These are phyloP conservation scores for Aspergillus sojae DNA, from an alignment of 2,329 filamentous ascomycete species.

Conservation along the genomic window DNA sequence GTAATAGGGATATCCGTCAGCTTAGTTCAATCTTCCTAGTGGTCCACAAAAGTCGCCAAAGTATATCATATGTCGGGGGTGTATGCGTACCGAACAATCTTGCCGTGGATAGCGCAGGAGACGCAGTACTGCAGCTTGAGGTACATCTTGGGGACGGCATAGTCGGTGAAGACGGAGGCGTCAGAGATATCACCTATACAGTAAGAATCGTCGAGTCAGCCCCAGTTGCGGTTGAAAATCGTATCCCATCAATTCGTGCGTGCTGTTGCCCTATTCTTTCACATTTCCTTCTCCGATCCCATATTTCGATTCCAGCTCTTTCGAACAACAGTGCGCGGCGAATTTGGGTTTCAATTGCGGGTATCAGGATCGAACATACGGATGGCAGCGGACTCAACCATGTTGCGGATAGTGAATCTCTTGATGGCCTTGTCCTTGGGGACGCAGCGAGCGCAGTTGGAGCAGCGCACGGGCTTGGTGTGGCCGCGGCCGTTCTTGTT, in stretches of 20 bases:
- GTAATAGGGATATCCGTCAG: conserved; percentile 27
- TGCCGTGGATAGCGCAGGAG: conserved; percentile 99
- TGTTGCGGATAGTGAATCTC: conserved; percentile 99
- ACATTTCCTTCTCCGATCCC: neutral
- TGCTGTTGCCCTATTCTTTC: conserved; percentile 1
- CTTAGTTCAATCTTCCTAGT: conserved; percentile 4
- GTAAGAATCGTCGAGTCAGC: conserved; percentile 17
- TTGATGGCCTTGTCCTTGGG: conserved; percentile 99
- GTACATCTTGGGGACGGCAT: conserved; percentile 99
- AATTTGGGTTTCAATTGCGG: conserved; percentile 15
- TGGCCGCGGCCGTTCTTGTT: conserved; percentile 99
- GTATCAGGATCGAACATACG: conserved; percentile 67
- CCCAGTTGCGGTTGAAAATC: conserved; percentile 9
- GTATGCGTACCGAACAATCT: conserved; percentile 96
- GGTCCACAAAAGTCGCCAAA: neutral
- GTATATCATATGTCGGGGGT: conserved; percentile 2
- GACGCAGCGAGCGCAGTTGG: conserved; percentile 85
- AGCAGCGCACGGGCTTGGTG: conserved; percentile 98
- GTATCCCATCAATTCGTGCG: neutral
- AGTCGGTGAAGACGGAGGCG: conserved; percentile 98
- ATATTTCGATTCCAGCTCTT: conserved; percentile 16
- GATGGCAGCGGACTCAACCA: conserved; percentile 99
- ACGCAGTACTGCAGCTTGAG: conserved; percentile 99
- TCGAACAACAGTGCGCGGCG: conserved; percentile 18
- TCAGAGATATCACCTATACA: conserved; percentile 97